Evolutionary conservation across 257 asterid species (phyloP).

Genomic region (Gentiana straminea): DNA sequence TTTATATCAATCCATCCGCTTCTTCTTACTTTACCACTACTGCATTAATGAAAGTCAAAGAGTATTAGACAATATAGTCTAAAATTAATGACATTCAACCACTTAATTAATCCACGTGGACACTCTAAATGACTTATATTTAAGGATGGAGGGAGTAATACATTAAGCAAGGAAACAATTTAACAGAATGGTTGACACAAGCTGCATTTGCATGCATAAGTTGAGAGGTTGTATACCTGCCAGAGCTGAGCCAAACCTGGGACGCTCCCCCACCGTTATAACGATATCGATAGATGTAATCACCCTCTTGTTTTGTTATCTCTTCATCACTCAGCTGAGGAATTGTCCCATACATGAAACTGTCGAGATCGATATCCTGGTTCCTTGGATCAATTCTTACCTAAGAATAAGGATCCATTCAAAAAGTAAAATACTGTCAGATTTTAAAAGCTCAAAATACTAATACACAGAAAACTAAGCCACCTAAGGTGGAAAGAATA

Average conservation of each 20-base stretch:
- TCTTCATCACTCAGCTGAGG: constrained; percentile 66
- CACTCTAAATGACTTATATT: not conserved
- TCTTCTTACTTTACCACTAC: too few relatives aligned
- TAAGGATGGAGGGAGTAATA: too few relatives aligned
- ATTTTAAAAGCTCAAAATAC: not conserved
- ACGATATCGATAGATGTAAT: constrained; percentile 79
- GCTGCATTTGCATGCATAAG: too few relatives aligned
- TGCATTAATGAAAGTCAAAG: too few relatives aligned
- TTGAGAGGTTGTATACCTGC: constrained; percentile 50
- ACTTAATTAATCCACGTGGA: too few relatives aligned
- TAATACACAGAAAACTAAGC: not conserved
- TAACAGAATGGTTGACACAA: too few relatives aligned
- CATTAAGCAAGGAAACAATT: too few relatives aligned
- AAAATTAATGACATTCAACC: too few relatives aligned
- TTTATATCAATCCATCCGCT: too few relatives aligned
- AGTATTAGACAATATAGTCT: too few relatives aligned
- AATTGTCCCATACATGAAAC: constrained; percentile 66
- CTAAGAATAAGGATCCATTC: constrained; percentile 25
- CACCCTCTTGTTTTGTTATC: constrained; percentile 89
- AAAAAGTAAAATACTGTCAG: not conserved
- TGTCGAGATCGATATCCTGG: constrained; percentile 73
- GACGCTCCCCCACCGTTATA: constrained; percentile 98
- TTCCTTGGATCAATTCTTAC: constrained; percentile 90
- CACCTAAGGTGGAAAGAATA: not conserved
- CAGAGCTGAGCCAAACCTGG: constrained; percentile 98